phyloP scores from a whole-genome alignment of 306 rosid species.

The Vachellia collinsii region DNA sequence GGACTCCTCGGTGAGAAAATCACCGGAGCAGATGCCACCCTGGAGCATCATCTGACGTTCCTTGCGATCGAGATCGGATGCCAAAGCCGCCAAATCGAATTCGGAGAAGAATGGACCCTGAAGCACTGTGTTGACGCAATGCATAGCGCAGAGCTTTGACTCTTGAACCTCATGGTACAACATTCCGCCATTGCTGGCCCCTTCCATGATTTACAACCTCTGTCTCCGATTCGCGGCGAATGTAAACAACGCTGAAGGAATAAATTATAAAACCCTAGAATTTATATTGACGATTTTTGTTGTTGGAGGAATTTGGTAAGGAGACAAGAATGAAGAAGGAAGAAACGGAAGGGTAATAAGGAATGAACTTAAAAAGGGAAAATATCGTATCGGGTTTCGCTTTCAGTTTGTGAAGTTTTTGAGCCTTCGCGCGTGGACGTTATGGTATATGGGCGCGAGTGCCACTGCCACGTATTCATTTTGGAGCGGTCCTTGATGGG shows the following conservation, averaged over 20 bases:
- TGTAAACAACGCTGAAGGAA: neutral
- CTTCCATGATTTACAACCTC: slow-evolving; percentile 60
- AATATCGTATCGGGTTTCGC: neutral
- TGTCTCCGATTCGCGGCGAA: neutral
- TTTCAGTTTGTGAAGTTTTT: neutral
- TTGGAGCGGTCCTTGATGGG: neutral
- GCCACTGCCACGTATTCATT: neutral
- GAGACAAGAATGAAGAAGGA: neutral
- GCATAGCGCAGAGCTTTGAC: slow-evolving; percentile 97
- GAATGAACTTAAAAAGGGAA: neutral
- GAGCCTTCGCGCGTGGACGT: slow-evolving; percentile 10
- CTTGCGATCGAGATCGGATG: slow-evolving; percentile 84
- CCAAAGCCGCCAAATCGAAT: slow-evolving; percentile 93
- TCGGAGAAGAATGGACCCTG: slow-evolving; percentile 98
- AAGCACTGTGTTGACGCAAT: slow-evolving; percentile 88
- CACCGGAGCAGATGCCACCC: slow-evolving; percentile 59
- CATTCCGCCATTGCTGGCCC: slow-evolving; percentile 94
- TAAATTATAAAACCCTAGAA: slow-evolving; percentile 16
- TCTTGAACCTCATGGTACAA: slow-evolving; percentile 97
- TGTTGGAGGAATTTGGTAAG: neutral
- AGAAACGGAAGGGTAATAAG: neutral
- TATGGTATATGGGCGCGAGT: neutral
- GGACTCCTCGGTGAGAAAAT: slow-evolving; percentile 80
- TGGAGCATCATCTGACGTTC: slow-evolving; percentile 89
- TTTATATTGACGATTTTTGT: neutral